Conservation (phyloP, 345 rosid genomes). For the Gossypium sturtianum region DNA sequence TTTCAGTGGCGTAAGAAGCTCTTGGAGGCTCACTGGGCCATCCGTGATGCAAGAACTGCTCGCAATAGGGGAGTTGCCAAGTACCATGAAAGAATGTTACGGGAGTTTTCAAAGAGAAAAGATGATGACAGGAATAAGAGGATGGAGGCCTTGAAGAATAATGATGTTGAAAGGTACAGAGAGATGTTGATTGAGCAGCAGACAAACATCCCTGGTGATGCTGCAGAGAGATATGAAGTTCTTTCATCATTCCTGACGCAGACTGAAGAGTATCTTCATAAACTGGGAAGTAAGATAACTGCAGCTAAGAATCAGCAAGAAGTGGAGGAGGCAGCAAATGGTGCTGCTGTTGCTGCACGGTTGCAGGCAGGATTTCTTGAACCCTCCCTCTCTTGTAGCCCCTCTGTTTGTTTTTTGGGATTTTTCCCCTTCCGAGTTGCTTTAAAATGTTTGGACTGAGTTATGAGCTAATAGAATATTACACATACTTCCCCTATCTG, state of each 20-base stretch:
- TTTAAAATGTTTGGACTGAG: neutral
- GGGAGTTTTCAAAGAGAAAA: conserved; percentile 92
- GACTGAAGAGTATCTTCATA: conserved; percentile 97
- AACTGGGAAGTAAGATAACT: conserved; percentile 87
- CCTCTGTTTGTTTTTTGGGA: neutral
- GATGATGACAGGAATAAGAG: conserved; percentile 94
- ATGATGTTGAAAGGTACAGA: conserved; percentile 98
- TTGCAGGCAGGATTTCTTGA: conserved; percentile 50
- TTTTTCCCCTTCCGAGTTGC: neutral
- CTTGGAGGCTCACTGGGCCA: conserved; percentile 95
- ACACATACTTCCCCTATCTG: neutral
- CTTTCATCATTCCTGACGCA: conserved; percentile 93
- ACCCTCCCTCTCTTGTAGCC: neutral
- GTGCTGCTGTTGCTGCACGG: conserved; percentile 89
- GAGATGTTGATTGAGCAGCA: conserved; percentile 99
- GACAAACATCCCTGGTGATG: conserved; percentile 82
- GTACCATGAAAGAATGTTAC: conserved; percentile 92
- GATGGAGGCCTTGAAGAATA: conserved; percentile 99
- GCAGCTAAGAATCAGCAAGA: conserved; percentile 94
- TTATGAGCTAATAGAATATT: neutral
- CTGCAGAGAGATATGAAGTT: conserved; percentile 93
- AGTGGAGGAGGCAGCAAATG: conserved; percentile 98
- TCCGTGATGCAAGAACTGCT: conserved; percentile 97
- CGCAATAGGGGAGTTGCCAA: conserved; percentile 99
- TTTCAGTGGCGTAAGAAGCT: conserved; percentile 99